phyloP scores from a whole-genome alignment of 306 rosid species.

The barrel medic (Medicago truncatula) region DNA sequence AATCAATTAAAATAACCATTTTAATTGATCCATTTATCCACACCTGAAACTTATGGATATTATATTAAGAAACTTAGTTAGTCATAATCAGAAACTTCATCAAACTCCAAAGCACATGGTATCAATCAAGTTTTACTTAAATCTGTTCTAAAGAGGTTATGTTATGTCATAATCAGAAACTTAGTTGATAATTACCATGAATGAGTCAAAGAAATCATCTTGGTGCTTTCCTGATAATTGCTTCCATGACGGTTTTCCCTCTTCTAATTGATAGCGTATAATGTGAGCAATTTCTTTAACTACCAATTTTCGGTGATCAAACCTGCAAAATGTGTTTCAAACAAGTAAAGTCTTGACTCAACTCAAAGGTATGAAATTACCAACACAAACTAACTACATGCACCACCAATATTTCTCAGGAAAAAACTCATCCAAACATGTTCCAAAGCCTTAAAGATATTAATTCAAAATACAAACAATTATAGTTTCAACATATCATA shows the following conservation, averaged over 20 bases:
- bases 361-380: no score
- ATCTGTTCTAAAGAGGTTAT: no score
- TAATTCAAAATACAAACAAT: neutral
- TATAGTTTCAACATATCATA: no score
- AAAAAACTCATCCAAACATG: constrained; percentile 19
- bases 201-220: neutral
- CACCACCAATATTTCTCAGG: neutral
- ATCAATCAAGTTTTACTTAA: no score
- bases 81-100: no score
- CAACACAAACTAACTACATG: neutral
- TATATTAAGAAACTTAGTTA: no score
- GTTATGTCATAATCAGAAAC: no score
- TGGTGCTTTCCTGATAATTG: neutral
- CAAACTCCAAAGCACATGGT: no score
- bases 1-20: no score
- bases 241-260: neutral
- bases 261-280: neutral
- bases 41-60: no score
- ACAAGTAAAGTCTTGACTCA: no score
- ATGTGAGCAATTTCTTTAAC: neutral
- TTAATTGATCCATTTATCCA: no score
- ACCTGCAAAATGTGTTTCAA: neutral
- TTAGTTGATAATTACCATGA: neutral
- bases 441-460: neutral
- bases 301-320: neutral